Percentiles rank a stretch among this genome's conserved stretches.
Evolutionary conservation across 2,329 filamentous ascomycete genomes (phyloP).

Genomic region (Fusarium sp.): DNA sequence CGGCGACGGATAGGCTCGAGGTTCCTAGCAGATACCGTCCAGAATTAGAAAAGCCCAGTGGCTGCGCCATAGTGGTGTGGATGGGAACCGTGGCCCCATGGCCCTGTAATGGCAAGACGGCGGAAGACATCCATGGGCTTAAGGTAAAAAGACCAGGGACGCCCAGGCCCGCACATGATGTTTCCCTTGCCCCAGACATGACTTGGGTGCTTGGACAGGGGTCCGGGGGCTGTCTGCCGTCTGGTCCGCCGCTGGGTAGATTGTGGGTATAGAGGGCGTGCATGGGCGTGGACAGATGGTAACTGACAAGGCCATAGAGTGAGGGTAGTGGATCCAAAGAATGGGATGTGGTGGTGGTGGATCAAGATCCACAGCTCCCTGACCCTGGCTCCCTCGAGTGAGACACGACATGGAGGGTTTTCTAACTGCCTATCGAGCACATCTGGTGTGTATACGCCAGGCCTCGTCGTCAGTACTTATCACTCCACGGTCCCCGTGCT

Average conservation of each 20-base stretch:
- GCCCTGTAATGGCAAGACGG: constrained; percentile 38
- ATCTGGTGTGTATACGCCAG: constrained; percentile 52
- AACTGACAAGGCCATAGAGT: constrained; percentile 32
- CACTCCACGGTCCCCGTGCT: constrained; percentile 61
- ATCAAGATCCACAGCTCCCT: constrained; percentile 50
- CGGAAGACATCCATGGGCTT: constrained; percentile 37
- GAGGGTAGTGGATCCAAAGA: constrained; percentile 44
- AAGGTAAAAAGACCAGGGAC: constrained; percentile 35
- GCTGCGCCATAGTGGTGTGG: constrained; percentile 55
- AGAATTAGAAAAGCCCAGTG: constrained; percentile 57
- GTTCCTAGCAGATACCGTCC: constrained; percentile 45
- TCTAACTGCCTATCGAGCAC: constrained; percentile 49
- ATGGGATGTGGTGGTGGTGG: constrained; percentile 48
- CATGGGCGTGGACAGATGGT: constrained; percentile 33
- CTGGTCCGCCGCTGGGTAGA: constrained; percentile 48
- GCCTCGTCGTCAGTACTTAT: constrained; percentile 65
- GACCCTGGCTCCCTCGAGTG: constrained; percentile 63
- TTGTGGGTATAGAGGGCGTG: constrained; percentile 26
- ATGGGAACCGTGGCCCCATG: constrained; percentile 42
- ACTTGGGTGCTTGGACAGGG: constrained; percentile 45
- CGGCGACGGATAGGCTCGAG: constrained; percentile 47
- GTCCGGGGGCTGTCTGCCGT: constrained; percentile 50
- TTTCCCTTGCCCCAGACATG: constrained; percentile 53
- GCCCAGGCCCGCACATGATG: constrained; percentile 47
- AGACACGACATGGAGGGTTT: constrained; percentile 63